These are phyloP conservation scores for Clavaria fumosa DNA, from an alignment of 768 basidiomycete genomes.

Conservation along the genomic window DNA sequence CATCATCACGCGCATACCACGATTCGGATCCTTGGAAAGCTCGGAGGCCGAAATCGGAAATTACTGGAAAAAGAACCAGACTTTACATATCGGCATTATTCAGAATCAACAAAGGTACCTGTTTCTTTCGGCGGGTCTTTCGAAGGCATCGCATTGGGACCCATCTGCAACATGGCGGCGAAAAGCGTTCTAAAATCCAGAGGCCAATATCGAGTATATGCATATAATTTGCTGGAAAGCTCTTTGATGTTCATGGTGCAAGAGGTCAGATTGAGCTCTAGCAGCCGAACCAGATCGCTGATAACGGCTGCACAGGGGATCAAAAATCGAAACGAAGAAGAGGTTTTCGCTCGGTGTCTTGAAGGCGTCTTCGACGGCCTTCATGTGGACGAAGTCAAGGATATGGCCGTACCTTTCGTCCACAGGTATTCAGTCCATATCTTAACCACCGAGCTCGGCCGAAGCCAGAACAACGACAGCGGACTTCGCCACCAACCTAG, in stretches of 20 bases:
- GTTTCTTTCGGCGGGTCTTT: constrained; percentile 60
- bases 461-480: constrained; percentile 36
- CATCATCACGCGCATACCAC: constrained; percentile 89
- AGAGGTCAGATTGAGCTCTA: constrained; percentile 36
- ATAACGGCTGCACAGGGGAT: constrained; percentile 35
- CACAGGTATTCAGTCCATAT: constrained; percentile 53
- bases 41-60: constrained; percentile 87
- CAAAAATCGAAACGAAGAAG: constrained; percentile 55
- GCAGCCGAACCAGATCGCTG: constrained; percentile 4
- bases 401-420: constrained; percentile 55
- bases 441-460: constrained; percentile 61
- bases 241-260: constrained; percentile 56
- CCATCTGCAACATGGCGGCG: constrained; percentile 53
- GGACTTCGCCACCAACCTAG: constrained; percentile 40
- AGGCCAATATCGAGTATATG: constrained; percentile 36
- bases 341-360: constrained; percentile 51
- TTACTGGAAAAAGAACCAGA: constrained; percentile 68
- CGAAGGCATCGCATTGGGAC: constrained; percentile 49
- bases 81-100: constrained; percentile 54
- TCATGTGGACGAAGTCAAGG: constrained; percentile 50
- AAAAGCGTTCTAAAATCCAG: constrained; percentile 41
- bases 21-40: constrained; percentile 88
- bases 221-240: constrained; percentile 56
- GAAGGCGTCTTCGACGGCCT: constrained; percentile 70
- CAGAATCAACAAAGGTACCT: constrained; percentile 51